phyloP scores from a whole-genome alignment of 2,329 filamentous ascomycete genomes.

The Fonsecaea nubica region DNA sequence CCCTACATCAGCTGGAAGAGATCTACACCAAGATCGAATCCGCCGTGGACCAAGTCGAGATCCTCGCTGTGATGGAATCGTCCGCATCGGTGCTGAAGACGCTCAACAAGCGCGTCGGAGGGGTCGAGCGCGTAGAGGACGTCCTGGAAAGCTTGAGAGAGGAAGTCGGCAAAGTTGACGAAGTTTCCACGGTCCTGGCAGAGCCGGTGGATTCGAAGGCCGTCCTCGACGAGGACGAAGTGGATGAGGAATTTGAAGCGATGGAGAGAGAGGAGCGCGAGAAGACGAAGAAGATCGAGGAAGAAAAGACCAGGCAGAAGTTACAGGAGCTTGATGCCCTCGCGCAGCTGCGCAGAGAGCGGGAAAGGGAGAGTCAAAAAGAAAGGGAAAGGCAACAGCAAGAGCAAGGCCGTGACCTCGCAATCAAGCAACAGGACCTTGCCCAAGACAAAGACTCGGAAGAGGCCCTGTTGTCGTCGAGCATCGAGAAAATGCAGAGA shows the following conservation, averaged over 20 bases:
- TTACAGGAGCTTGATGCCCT: conserved; percentile 37
- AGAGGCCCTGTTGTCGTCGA: conserved; percentile 33
- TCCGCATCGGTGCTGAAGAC: conserved; percentile 74
- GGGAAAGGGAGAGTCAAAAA: conserved; percentile 16
- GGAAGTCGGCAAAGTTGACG: conserved; percentile 81
- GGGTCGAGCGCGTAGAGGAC: conserved; percentile 74
- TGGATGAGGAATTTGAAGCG: conserved; percentile 84
- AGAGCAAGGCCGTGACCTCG: background rate
- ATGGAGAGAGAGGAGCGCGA: conserved; percentile 69
- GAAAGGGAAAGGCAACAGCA: conserved; percentile 7
- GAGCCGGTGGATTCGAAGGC: conserved; percentile 59
- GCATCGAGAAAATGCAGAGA: conserved; percentile 35
- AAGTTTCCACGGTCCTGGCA: conserved; percentile 77
- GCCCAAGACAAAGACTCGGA: conserved; percentile 21
- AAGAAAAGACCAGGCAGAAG: conserved; percentile 50
- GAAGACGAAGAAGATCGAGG: conserved; percentile 57
- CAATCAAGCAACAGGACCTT: background rate
- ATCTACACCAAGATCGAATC: conserved; percentile 83
- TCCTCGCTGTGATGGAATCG: conserved; percentile 81
- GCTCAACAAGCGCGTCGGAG: conserved; percentile 79
- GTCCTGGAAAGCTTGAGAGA: conserved; percentile 77
- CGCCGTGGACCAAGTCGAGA: conserved; percentile 81
- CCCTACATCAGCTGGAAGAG: conserved; percentile 80
- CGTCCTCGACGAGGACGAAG: conserved; percentile 76
- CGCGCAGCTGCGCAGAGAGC: conserved; percentile 21